Conservation (phyloP, 2,329 filamentous ascomycete species). For the Hansfordia pulvinata region DNA sequence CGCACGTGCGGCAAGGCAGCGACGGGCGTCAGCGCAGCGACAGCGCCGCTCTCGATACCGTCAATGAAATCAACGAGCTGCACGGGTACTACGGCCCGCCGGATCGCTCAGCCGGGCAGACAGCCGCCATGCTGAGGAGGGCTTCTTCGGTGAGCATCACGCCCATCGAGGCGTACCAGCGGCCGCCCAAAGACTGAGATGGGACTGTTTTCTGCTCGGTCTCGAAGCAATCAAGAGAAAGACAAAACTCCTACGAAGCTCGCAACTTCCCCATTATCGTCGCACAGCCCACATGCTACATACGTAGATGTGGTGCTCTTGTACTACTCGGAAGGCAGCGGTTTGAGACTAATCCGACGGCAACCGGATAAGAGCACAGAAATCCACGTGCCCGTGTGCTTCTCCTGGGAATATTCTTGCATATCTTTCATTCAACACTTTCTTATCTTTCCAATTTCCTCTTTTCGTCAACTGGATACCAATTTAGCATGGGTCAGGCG, state of each 20-base stretch:
- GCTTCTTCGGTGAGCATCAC: neutral
- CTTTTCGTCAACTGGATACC: no score
- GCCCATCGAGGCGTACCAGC: neutral
- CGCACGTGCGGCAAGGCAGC: slow-evolving; percentile 8
- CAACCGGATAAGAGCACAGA: no score
- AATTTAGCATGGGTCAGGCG: no score
- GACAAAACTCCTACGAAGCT: neutral
- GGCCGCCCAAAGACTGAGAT: neutral
- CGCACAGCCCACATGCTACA: no score
- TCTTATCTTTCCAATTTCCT: no score
- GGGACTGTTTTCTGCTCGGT: neutral
- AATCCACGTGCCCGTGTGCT: no score
- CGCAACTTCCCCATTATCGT: no score
- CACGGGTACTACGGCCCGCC: slow-evolving; percentile 33
- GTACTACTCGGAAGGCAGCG: no score
- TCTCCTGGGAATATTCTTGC: no score
- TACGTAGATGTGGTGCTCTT: neutral
- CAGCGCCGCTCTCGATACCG: slow-evolving; percentile 17
- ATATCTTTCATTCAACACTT: no score
- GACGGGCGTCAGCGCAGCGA: slow-evolving; percentile 8
- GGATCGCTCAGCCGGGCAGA: slow-evolving; percentile 26
- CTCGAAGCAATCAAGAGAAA: neutral
- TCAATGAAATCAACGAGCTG: slow-evolving; percentile 27
- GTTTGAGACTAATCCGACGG: no score
- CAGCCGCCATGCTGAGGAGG: slow-evolving; percentile 14